Base-by-base conservation (phyloP, 2,329 filamentous ascomycete genomes). In the Diaporthe vaccinii region DNA sequence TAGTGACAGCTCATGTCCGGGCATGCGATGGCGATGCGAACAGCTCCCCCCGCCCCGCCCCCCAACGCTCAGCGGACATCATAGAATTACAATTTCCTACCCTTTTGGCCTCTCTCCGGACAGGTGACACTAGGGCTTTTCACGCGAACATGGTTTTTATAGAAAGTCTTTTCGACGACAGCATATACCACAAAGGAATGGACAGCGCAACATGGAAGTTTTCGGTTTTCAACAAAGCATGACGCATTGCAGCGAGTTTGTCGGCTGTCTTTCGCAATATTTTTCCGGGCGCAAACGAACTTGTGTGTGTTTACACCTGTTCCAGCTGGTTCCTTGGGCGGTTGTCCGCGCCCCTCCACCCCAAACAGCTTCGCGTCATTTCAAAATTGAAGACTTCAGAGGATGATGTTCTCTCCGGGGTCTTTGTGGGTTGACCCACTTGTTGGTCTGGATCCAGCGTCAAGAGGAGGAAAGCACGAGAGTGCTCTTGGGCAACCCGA, bases 171-270 rank as follows among this genome's bases (percentile, higher is more conserved):
- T 76, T 55, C 70, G 31, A 77, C 69, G 74, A 71, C 72, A 72
- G 75, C 74, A 76, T 77, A 76, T 77, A 77, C 76, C 74, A 76
- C 62, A 73, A 41, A 61, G 70, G 68, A 49, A 61, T 53, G 73
- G 44, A 59, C 49, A 75, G 41, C 51, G 73, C 67, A 72, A 72
- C 72, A 73, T 57, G 34, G 58, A 67, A 58, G 34, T 57, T 58
- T 55, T 58, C 44, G 61, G 58, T 61, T 69, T 68, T 55, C 58
- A 71, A 62, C 55, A 69, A 65, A 71, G 67, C 62, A 71, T 68
- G 41, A 76, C 31, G 68, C 73, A 76, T 76, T 73, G 58, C 73
- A 74, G 58, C 73, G 67, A 74, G 55, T 71, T 76, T 62, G 31
- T 62, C 28, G 41, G 49, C 58, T 67, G 46, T 39, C 14, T 53